phyloP scores from a whole-genome alignment of 345 rosid species.

The Acer saccharum region DNA sequence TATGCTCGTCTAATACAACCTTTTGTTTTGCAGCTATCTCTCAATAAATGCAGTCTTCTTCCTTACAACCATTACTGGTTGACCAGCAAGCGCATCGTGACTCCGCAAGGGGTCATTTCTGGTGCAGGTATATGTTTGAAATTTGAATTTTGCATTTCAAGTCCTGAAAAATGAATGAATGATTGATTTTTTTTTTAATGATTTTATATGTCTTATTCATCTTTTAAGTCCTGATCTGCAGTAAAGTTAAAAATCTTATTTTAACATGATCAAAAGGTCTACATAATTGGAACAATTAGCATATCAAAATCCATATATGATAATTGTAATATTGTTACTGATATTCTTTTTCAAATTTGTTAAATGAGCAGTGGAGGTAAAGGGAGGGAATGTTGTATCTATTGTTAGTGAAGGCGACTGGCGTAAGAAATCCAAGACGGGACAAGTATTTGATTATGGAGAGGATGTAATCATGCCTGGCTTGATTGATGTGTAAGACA shows the following conservation, averaged over 20 bases:
- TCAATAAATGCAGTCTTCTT: constrained; percentile 67
- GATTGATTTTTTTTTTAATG: background rate
- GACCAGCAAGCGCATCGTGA: constrained; percentile 69
- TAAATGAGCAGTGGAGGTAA: constrained; percentile 65
- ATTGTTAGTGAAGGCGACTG: constrained; percentile 68
- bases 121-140: constrained; percentile 63
- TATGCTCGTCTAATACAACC: too few relatives aligned
- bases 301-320: background rate
- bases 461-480: constrained; percentile 98
- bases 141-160: background rate
- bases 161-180: background rate
- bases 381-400: constrained; percentile 55
- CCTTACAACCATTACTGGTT: constrained; percentile 71
- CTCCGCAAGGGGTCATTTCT: constrained; percentile 65
- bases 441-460: constrained; percentile 63
- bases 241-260: background rate
- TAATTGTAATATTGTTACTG: background rate
- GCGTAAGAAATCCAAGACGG: constrained; percentile 44
- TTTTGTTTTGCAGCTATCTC: constrained; percentile 36
- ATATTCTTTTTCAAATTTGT: constrained; percentile 9
- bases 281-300: background rate
- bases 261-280: background rate
- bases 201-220: background rate
- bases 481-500: constrained; percentile 81
- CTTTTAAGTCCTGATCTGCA: background rate